A percentile compares a stretch with the other conserved stretches of the same genome.
These are phyloP conservation scores for Agastache rugosa DNA, from an alignment of 257 asterid genomes.

Conservation along the genomic window DNA sequence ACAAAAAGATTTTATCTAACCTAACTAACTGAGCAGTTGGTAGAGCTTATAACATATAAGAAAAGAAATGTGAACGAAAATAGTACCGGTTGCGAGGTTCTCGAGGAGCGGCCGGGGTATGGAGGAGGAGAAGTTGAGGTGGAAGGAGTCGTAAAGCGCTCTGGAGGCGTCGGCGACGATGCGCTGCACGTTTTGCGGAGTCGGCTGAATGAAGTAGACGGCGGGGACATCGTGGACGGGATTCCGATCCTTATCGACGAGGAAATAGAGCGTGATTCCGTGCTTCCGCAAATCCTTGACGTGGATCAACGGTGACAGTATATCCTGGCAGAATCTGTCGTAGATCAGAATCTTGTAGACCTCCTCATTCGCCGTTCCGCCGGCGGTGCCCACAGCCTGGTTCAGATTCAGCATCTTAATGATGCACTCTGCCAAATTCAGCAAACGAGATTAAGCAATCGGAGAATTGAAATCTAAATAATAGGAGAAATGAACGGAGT, in stretches of 20 bases:
- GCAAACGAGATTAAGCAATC: neutral
- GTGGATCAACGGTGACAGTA: slow-evolving; percentile 93
- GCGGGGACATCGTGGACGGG: slow-evolving; percentile 98
- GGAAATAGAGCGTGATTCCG: slow-evolving; percentile 94
- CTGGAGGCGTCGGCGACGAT: slow-evolving; percentile 74
- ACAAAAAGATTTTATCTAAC: neutral
- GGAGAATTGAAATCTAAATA: neutral
- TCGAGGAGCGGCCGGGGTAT: slow-evolving; percentile 90
- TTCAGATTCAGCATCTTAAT: slow-evolving; percentile 96
- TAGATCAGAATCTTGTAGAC: slow-evolving; percentile 97
- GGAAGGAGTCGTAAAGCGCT: slow-evolving; percentile 83
- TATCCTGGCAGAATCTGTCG: slow-evolving; percentile 90
- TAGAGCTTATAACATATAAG: neutral
- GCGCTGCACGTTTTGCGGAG: slow-evolving; percentile 72
- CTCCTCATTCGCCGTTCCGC: slow-evolving; percentile 88
- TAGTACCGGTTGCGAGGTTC: slow-evolving; percentile 85
- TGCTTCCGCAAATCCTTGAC: slow-evolving; percentile 98
- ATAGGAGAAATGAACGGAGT: slow-evolving; percentile 1
- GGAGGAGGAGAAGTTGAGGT: slow-evolving; percentile 92
- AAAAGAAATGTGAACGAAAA: slow-evolving; percentile 15
- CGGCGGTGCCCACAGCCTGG: slow-evolving; percentile 68
- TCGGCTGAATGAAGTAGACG: slow-evolving; percentile 86
- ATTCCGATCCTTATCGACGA: slow-evolving; percentile 93
- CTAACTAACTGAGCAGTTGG: slow-evolving; percentile 24
- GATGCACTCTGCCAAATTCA: slow-evolving; percentile 71